Evolutionary conservation across 2,329 filamentous ascomycete genomes (phyloP), one percentile per base, ranked within the genome.

Genomic region (Claviceps monticola): DNA sequence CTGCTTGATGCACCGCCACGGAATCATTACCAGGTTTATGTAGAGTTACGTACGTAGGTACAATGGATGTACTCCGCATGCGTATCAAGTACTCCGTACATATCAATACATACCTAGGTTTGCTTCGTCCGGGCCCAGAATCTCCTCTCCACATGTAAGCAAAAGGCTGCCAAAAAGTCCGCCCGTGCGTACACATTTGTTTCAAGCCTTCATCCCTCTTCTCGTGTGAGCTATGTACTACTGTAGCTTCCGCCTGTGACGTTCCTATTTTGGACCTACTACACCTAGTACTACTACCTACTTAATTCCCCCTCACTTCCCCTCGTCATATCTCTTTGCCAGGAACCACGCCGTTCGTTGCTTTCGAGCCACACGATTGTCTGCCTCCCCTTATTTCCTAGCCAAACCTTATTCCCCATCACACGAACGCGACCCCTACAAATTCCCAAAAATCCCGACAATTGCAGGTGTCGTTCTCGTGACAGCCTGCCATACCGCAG

Each of bases 281-380:
- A n/a, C n/a, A n/a, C n/a, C n/a, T n/a, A n/a, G 3, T 19, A 19
- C 19, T 19, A 19, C 19, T 26, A 8, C 23, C 4, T 48, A 26
- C 7, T 38, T 38, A 7, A 29, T 29, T 41, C 41, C 41, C 41
- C 41, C 51, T 52, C 46, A 26, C 42, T 41, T 23, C n/a, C 42
- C 14, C 19, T 42, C 39, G 21, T 45, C 14, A 38, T n/a, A 14
- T 8, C 4, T 34, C 29, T 41, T 34, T 43, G 21, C 26, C 19
- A 39, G 41, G 19, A 49, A 46, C 51, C 51, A 48, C 46, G 34
- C 39, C 34, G 17, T 38, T 51, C 23, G 23, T 48, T 51, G 13
- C 23, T 48, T 44, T 21, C 17, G 45, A 26, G 36, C 26, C 34
- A 9, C 16, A 45, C 39, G 17, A 16, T 43, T 26, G 16, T 23